Evolutionary conservation across 306 rosid species (phyloP), one percentile per base, ranked within the genome.

Genomic region (Dryas octopetala): DNA sequence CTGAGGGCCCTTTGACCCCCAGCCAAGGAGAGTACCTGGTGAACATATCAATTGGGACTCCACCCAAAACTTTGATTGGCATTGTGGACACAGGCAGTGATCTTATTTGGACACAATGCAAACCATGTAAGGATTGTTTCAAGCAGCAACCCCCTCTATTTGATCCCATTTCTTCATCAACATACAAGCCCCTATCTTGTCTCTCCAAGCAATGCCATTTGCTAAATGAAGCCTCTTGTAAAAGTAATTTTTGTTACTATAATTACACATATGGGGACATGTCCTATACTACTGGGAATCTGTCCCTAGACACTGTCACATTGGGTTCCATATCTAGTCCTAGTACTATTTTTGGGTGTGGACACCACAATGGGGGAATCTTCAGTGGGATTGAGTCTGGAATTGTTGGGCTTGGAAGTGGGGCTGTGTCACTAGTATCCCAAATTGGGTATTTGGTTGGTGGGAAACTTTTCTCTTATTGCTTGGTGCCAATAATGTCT

Each of bases 401-500:
- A 13, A 52, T 75, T 4, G 43, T 63, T 23, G 78, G 78, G 64
- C 72, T 52, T 11, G 71, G 63, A 52, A 55, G 40, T 3, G 55
- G 78, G 19, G 7, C 32, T 32, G 17, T 19, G 62, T 75, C 72
- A 3, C 51, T 75, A 13, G 5, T 75, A 26, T 75, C 78, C 60
- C 64, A 43, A 64, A 64, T 64, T 14, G 62, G 78, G 2, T 16
- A 66, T 49, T 64, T 38, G 5, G 59, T 62, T 14, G 57, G 67
- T 41, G 62, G 70, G 1, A 74, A 38, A 38, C 48, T 15, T 67
- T 75, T 75, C 53, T 75, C 78, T 7, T 64, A 75, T 15, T 75
- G 78, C 47, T 75, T 75, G 78, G 78, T 64, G 32, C 73, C 59
- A 1, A 9, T 28, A 10, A 4, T 44, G 53, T 43, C 66, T 10